A percentile compares a stretch with the other conserved stretches of the same genome.
These are phyloP conservation scores for Coniferiporia weirii DNA, from an alignment of 1,284 basidiomycete species.

Conservation along the genomic window DNA sequence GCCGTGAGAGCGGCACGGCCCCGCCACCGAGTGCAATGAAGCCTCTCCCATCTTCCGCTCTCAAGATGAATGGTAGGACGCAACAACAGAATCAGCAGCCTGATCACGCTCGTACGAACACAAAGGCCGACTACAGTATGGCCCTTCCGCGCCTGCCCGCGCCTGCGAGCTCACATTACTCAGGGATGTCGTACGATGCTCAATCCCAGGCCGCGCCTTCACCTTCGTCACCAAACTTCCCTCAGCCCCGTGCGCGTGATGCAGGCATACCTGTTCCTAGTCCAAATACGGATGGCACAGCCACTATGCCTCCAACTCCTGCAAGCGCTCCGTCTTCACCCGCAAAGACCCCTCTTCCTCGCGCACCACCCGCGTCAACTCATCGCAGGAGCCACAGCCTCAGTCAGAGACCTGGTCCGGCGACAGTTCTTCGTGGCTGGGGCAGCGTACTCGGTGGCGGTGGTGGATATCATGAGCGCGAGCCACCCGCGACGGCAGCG, in stretches of 20 bases:
- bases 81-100: constrained; percentile 7
- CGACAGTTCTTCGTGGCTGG: constrained; percentile 29
- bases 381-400: constrained; percentile 73
- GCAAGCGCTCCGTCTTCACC: constrained; percentile 35
- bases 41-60: constrained; percentile 5
- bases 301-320: constrained; percentile 20
- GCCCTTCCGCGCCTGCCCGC: constrained; percentile 75
- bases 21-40: constrained; percentile 22
- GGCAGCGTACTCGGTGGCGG: constrained; percentile 30
- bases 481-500: constrained; percentile 50
- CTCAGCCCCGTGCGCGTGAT: constrained; percentile 60
- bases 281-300: neutral
- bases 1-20: constrained; percentile 22
- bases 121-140: constrained; percentile 75
- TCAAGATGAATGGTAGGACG: constrained; percentile 9
- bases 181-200: constrained; percentile 69
- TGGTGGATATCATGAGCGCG: constrained; percentile 37
- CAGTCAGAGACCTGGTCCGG: constrained; percentile 56
- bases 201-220: constrained; percentile 31
- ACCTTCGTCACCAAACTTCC: constrained; percentile 51
- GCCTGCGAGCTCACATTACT: constrained; percentile 74
- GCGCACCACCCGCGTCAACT: constrained; percentile 60
- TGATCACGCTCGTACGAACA: constrained; percentile 4
- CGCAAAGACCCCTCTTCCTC: constrained; percentile 38
- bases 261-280: constrained; percentile 23